Conservation (phyloP, 2,329 filamentous ascomycete species). For the Dactylonectria macrodidyma region DNA sequence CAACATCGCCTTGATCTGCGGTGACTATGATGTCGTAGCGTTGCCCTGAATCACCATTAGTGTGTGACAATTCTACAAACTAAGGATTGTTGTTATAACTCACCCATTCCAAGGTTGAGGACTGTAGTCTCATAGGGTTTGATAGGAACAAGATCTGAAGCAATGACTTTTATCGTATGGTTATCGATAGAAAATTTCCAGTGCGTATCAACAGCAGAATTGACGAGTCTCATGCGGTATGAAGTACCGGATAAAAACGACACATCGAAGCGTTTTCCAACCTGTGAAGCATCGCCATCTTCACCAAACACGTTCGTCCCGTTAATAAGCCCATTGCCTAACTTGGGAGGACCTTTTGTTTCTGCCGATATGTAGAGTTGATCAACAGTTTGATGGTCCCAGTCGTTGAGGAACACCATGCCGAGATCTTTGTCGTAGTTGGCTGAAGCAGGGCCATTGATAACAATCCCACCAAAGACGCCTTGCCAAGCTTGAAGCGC, state of each 20-base stretch:
- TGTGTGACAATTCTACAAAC: no score
- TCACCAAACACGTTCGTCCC: constrained; percentile 73
- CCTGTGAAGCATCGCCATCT: constrained; percentile 52
- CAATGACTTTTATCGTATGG: constrained; percentile 75
- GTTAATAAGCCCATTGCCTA: constrained; percentile 74
- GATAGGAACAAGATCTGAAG: constrained; percentile 75
- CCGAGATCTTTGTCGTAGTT: constrained; percentile 76
- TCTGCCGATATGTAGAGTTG: constrained; percentile 65
- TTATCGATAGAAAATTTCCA: constrained; percentile 72
- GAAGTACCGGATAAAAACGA: constrained; percentile 65
- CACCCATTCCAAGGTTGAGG: constrained; percentile 72
- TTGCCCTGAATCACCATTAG: no score
- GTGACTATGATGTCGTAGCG: no score
- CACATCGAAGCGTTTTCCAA: constrained; percentile 68
- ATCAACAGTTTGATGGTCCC: constrained; percentile 65
- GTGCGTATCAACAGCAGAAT: constrained; percentile 65
- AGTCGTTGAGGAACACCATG: constrained; percentile 68
- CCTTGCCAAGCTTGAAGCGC: constrained; percentile 73
- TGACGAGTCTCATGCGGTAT: constrained; percentile 73
- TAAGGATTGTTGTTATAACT: constrained; percentile 44
- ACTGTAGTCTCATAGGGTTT: constrained; percentile 74
- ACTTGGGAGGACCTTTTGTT: constrained; percentile 61
- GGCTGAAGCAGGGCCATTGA: constrained; percentile 67
- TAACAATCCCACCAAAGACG: constrained; percentile 72
- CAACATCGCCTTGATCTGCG: no score